Conservation (phyloP, 441 rosid genomes). For the Heliophila coronopifolia region DNA sequence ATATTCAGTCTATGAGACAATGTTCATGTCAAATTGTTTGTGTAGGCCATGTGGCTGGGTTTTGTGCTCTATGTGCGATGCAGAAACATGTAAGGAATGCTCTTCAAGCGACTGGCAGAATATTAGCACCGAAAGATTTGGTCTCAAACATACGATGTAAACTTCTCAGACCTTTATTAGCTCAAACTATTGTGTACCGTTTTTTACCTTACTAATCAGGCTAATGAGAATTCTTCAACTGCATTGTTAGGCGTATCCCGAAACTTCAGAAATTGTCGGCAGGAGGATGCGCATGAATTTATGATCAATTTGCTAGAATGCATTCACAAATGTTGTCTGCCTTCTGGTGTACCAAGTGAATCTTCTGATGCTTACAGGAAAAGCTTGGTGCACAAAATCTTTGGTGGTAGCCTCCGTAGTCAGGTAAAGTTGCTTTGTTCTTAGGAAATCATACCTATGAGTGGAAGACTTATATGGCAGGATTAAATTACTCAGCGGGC, state of each 20-base stretch:
- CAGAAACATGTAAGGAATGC: constrained; percentile 89
- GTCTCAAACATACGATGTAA: constrained; percentile 88
- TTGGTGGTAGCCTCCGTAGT: constrained; percentile 90
- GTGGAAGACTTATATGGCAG: not conserved
- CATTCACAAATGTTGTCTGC: constrained; percentile 95
- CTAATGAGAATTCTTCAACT: constrained; percentile 32
- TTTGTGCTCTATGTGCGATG: constrained; percentile 94
- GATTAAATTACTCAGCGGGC: not conserved
- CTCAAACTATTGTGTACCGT: not conserved
- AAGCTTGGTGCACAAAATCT: constrained; percentile 91
- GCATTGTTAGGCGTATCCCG: constrained; percentile 64
- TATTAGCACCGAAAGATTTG: constrained; percentile 72
- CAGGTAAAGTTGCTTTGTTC: constrained; percentile 46
- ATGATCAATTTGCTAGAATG: constrained; percentile 94
- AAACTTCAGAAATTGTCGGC: constrained; percentile 67
- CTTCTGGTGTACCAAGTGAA: constrained; percentile 89
- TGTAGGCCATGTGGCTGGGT: constrained; percentile 87
- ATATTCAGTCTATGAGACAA: not conserved
- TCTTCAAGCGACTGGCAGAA: constrained; percentile 64
- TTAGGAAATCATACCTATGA: not conserved
- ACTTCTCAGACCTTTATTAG: constrained; percentile 31
- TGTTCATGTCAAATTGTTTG: not conserved
- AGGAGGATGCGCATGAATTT: constrained; percentile 96
- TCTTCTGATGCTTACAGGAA: constrained; percentile 84
- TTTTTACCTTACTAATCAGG: not conserved